Conservation (phyloP, 1,139 yeast species). For the Petasospora fabianii region DNA sequence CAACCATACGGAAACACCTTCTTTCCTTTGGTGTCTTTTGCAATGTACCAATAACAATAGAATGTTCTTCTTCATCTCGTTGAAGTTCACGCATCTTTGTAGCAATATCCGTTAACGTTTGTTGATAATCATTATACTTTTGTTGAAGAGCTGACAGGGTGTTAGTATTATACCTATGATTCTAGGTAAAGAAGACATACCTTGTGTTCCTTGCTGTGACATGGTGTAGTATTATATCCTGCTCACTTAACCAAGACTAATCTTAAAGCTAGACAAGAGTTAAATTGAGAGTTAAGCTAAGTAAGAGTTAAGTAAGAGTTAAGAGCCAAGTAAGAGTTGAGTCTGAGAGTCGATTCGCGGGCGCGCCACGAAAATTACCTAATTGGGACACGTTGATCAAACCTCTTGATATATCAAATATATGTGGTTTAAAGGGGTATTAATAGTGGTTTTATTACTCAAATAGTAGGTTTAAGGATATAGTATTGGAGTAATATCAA, state of each 20-base stretch:
- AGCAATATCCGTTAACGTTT: constrained; percentile 53
- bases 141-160: constrained; percentile 16
- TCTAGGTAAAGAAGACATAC: too few species aligned
- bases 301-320: too few species aligned
- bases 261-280: too few species aligned
- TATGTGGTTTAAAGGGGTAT: background rate
- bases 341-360: too few species aligned
- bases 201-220: constrained; percentile 9
- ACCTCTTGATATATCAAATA: background rate
- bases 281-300: too few species aligned
- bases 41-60: constrained; percentile 54
- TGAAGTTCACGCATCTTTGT: constrained; percentile 51
- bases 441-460: too few species aligned
- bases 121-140: constrained; percentile 51
- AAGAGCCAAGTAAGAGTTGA: too few species aligned
- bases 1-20: constrained; percentile 89
- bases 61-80: constrained; percentile 48
- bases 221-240: background rate
- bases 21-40: constrained; percentile 51
- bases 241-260: too few species aligned
- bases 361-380: constrained; percentile 2
- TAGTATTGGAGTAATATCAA: too few species aligned
- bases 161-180: constrained; percentile 1
- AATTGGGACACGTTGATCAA: background rate
- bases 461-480: too few species aligned